Percentiles rank a stretch among this genome's conserved stretches.
Conservation (phyloP, 768 basidiomycete species). For the Inosperma sp. region DNA sequence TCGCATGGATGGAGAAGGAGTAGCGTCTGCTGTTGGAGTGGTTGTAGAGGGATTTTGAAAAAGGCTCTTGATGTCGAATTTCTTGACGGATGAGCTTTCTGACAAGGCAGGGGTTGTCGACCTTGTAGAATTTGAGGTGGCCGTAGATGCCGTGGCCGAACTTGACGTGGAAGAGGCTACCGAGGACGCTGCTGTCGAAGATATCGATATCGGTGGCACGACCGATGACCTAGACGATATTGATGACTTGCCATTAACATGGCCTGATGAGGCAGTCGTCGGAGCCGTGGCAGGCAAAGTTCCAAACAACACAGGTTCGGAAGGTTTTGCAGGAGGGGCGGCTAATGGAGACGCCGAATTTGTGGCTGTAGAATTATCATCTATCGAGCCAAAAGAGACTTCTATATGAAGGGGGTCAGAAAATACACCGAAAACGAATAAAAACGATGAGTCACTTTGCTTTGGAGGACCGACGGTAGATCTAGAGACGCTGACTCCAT, state of each 20-base stretch:
- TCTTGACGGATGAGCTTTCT: slow-evolving; percentile 33
- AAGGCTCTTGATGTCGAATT: slow-evolving; percentile 55
- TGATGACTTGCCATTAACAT: slow-evolving; percentile 61
- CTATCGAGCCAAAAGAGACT: slow-evolving; percentile 89
- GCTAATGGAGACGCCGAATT: slow-evolving; percentile 81
- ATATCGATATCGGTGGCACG: slow-evolving; percentile 31
- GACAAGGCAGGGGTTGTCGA: slow-evolving; percentile 33
- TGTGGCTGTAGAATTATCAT: slow-evolving; percentile 68
- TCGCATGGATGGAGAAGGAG: slow-evolving; percentile 55
- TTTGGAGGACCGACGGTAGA: slow-evolving; percentile 62
- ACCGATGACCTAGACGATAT: slow-evolving; percentile 39
- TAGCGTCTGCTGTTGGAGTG: slow-evolving; percentile 44
- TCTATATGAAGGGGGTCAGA: slow-evolving; percentile 44
- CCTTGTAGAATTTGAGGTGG: too few species aligned
- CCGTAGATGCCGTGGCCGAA: slow-evolving; percentile 33
- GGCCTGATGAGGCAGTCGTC: too few species aligned
- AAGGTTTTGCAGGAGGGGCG: slow-evolving; percentile 59
- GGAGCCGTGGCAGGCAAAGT: slow-evolving; percentile 53
- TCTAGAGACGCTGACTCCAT: slow-evolving; percentile 71
- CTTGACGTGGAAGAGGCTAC: slow-evolving; percentile 27
- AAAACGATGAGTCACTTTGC: slow-evolving; percentile 47
- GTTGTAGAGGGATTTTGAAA: slow-evolving; percentile 56
- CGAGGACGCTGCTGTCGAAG: slow-evolving; percentile 33
- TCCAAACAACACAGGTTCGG: slow-evolving; percentile 77
- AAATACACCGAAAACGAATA: slow-evolving; percentile 11